Evolutionary conservation across 345 rosid genomes (phyloP).

Genomic region (Populus tremula): DNA sequence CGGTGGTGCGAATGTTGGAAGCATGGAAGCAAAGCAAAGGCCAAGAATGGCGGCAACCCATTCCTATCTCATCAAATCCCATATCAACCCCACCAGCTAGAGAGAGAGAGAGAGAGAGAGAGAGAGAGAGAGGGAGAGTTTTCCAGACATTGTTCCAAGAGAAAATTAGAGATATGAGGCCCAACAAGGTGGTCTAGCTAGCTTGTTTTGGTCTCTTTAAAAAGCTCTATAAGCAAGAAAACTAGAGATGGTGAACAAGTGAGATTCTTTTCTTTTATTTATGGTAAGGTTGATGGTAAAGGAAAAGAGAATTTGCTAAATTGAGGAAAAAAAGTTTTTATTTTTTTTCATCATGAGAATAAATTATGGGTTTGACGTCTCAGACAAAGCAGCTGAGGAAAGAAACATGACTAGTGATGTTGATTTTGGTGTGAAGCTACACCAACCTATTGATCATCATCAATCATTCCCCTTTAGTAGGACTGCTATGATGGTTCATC

Average conservation of each 20-base stretch:
- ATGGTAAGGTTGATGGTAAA: slow-evolving; percentile 9
- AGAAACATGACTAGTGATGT: slow-evolving; percentile 5
- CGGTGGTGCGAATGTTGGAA: slow-evolving; percentile 73
- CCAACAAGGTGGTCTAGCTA: background rate
- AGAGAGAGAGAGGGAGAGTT: background rate
- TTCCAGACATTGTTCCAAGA: background rate
- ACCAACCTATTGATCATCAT: slow-evolving; percentile 4
- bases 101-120: slow-evolving; percentile 12
- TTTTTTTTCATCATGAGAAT: slow-evolving; percentile 6
- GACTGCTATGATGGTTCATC: slow-evolving; percentile 30
- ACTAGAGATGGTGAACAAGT: background rate
- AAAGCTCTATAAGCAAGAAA: background rate
- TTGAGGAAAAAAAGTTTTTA: background rate
- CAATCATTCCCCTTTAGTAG: slow-evolving; percentile 19
- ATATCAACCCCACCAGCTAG: slow-evolving; percentile 17
- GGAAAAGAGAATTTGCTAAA: slow-evolving; percentile 1
- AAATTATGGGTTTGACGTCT: slow-evolving; percentile 38
- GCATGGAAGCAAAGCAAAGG: slow-evolving; percentile 74
- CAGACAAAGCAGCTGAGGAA: slow-evolving; percentile 35
- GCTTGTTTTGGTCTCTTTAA: background rate
- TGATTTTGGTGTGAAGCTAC: slow-evolving; percentile 30
- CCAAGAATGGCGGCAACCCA: slow-evolving; percentile 68
- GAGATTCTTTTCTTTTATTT: background rate
- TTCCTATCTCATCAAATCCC: slow-evolving; percentile 22
- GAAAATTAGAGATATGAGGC: background rate